Conservation (phyloP, 257 asterid genomes). For the Solanum sejunctum region DNA sequence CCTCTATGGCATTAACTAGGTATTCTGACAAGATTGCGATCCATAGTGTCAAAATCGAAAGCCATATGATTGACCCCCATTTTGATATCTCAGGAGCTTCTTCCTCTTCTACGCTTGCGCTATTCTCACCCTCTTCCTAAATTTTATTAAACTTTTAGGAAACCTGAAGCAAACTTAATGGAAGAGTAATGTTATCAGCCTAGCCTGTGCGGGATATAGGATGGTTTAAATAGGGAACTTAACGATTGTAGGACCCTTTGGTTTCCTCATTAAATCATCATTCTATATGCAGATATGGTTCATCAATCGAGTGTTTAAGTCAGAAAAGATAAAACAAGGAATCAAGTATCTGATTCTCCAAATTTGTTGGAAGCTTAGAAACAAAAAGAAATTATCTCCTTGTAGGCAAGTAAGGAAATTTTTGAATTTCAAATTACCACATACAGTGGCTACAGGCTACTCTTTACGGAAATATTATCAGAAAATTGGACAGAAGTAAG, state of each 20-base stretch:
- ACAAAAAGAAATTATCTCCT: not conserved
- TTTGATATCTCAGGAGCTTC: conserved; percentile 55
- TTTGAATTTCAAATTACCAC: not conserved
- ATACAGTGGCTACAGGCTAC: not conserved
- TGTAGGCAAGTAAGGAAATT: not conserved
- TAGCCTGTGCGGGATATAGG: not conserved
- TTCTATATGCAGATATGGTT: not conserved
- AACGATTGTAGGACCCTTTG: not conserved
- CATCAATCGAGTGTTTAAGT: not conserved
- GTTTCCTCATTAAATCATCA: not conserved
- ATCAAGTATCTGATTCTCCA: not conserved
- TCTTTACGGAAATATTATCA: not conserved
- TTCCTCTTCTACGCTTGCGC: conserved; percentile 29
- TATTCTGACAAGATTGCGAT: conserved; percentile 61
- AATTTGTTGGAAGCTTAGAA: not conserved
- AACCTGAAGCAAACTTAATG: not conserved
- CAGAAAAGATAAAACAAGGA: not conserved
- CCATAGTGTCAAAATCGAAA: conserved; percentile 40
- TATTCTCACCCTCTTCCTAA: conserved; percentile 38
- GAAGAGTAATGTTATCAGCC: not conserved
- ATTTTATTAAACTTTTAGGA: not conserved
- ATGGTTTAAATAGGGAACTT: not conserved
- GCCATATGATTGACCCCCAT: conserved; percentile 68
- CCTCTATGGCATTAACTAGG: conserved; percentile 73
- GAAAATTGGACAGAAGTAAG: not conserved